Conservation (phyloP, 441 rosid genomes). For the Hura crepitans region DNA sequence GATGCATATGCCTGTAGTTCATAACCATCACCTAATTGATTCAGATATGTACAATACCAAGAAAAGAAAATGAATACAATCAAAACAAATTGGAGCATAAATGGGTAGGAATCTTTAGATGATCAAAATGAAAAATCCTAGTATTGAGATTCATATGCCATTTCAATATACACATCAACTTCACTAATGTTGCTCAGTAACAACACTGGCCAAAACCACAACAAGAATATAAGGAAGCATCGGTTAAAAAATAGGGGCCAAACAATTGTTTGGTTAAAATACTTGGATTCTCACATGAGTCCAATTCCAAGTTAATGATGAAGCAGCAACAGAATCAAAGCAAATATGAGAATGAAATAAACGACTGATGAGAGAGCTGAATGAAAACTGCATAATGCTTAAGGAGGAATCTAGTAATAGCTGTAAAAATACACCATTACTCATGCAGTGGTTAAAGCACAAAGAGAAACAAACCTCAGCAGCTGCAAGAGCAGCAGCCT, state of each 20-base stretch:
- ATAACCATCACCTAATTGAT: slow-evolving; percentile 13
- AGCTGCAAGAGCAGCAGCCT: slow-evolving; percentile 69
- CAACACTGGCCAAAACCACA: too few relatives aligned
- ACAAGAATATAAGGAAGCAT: too few relatives aligned
- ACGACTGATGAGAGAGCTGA: not conserved
- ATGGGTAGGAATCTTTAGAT: too few relatives aligned
- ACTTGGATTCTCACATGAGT: not conserved
- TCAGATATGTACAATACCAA: slow-evolving; percentile 22
- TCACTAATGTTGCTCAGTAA: too few relatives aligned
- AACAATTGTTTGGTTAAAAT: not conserved
- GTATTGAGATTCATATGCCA: slow-evolving; percentile 2
- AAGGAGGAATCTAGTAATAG: not conserved
- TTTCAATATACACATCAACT: not conserved
- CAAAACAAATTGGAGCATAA: slow-evolving; percentile 5
- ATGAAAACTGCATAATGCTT: not conserved
- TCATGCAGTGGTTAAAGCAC: not conserved
- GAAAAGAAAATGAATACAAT: slow-evolving; percentile 1
- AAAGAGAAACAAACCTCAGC: slow-evolving; percentile 71
- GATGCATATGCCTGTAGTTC: slow-evolving; percentile 85
- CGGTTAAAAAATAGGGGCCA: too few relatives aligned
- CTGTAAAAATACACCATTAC: not conserved
- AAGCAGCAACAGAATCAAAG: not conserved
- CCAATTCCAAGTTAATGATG: not conserved
- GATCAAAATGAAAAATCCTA: not conserved
- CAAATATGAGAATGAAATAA: not conserved